These are phyloP conservation scores for Lactifluus volemus DNA, from an alignment of 768 basidiomycete species.

Conservation along the genomic window DNA sequence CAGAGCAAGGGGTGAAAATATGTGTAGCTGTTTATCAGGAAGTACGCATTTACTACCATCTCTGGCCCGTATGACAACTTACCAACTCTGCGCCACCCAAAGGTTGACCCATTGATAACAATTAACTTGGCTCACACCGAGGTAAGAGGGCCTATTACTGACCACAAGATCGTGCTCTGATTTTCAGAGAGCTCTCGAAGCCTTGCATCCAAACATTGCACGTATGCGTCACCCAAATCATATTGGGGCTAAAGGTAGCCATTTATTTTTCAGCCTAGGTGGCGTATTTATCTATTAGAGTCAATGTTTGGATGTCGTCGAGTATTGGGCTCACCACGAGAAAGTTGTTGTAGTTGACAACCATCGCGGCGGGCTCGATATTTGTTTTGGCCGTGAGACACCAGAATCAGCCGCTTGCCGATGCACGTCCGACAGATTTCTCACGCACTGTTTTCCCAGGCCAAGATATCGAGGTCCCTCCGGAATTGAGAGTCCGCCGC, in stretches of 20 bases:
- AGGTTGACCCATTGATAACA: conserved; percentile 86
- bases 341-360: conserved; percentile 90
- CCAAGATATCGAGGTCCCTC: too few species aligned
- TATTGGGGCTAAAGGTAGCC: conserved; percentile 62
- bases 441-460: conserved; percentile 83
- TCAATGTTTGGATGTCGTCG: conserved; percentile 42
- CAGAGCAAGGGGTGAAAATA: conserved; percentile 84
- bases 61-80: too few species aligned
- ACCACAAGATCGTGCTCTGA: too few species aligned
- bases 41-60: conserved; percentile 28
- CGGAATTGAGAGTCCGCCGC: too few species aligned
- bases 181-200: conserved; percentile 60
- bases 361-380: conserved; percentile 85
- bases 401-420: conserved; percentile 81
- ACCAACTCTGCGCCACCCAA: background rate
- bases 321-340: conserved; percentile 92
- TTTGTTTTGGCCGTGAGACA: conserved; percentile 99
- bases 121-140: conserved; percentile 87
- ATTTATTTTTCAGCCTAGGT: background rate
- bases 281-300: conserved; percentile 20
- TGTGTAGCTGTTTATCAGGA: conserved; percentile 95
- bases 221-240: conserved; percentile 90
- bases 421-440: conserved; percentile 87
- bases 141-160: conserved; percentile 23
- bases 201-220: conserved; percentile 77